Evolutionary conservation across 2,329 filamentous ascomycete species (phyloP), one percentile per base, ranked within the genome.

Genomic region (Meredithiella fracta): DNA sequence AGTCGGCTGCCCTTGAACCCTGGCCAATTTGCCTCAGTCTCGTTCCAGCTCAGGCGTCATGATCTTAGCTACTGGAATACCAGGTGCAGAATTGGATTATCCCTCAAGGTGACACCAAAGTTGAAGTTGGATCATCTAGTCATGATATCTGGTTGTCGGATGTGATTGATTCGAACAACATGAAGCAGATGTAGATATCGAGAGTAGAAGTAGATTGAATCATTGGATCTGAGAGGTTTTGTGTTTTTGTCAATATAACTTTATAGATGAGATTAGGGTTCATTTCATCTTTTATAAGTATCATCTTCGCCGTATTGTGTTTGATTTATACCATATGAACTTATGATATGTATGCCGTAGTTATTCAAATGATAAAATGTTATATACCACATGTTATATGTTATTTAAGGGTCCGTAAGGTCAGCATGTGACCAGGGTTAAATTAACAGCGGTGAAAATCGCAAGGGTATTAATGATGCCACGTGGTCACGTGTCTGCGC

Each of bases 11-110:
- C 73, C 56, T 65, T 89, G 1, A 70, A 74, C 55, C 70, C 78
- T 0, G 82, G 81, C 0, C 73, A 83, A 67, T 73, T 68, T 47
- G 74, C 77, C 67, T 69, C 61, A 5, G 77, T 80, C 1, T 69
- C 73, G 15, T 71, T 89, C 9, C 67, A 70, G 3, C 67, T 82
- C 52, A 64, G 76, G 59, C 76, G 77, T 63, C 80, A 84, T 56
- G 80, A 78, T 0, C 76, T 79, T 0, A 78, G 78, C 55, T 88
- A 82, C 68, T 88, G 80, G 73, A 90, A 91, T 70, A 78, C 73
- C 85, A 85, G 34, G 64, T 62, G 0, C 73, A 85, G 67, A 73
- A 80, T 54, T 88, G 83, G 83, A 62, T 73, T 2, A 64, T 78
- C 49, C 74, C 76, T n/a, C n/a, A n/a, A n/a, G 73, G 73, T 0